Percentiles rank a stretch among this genome's conserved stretches.
These are phyloP conservation scores for Rhazya stricta DNA, from an alignment of 257 asterid genomes.

Conservation along the genomic window DNA sequence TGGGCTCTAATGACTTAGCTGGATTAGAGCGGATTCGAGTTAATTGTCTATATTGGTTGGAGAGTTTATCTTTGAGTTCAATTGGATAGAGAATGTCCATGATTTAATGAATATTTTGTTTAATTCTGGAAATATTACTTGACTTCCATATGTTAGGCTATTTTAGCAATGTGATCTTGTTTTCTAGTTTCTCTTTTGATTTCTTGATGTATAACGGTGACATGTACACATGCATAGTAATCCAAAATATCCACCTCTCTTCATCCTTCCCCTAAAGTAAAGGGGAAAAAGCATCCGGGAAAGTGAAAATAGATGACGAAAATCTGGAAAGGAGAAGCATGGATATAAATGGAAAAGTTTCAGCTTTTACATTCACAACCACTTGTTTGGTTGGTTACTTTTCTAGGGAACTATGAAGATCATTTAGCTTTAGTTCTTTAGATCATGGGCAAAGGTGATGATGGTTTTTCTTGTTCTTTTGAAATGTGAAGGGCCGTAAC, in stretches of 20 bases:
- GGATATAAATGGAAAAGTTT: neutral
- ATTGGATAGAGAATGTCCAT: neutral
- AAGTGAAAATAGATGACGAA: neutral
- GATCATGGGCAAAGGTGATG: neutral
- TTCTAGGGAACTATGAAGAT: neutral
- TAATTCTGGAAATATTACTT: neutral
- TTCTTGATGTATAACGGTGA: neutral
- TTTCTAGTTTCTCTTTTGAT: neutral
- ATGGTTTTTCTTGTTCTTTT: conserved; percentile 12
- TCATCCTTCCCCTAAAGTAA: neutral
- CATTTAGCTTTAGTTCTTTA: neutral
- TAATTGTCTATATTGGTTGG: neutral
- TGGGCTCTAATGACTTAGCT: neutral
- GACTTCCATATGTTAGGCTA: neutral
- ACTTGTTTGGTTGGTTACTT: neutral
- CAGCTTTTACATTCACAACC: neutral
- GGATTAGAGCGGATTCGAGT: neutral
- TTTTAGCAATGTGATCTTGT: neutral
- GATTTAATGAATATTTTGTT: neutral
- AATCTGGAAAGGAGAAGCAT: neutral
- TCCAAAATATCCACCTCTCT: neutral
- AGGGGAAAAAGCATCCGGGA: neutral
- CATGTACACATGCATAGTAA: neutral
- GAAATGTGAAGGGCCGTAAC: conserved; percentile 63
- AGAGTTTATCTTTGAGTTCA: neutral